Conservation (phyloP, 768 basidiomycete species). For the Boletellus ananiceps region DNA sequence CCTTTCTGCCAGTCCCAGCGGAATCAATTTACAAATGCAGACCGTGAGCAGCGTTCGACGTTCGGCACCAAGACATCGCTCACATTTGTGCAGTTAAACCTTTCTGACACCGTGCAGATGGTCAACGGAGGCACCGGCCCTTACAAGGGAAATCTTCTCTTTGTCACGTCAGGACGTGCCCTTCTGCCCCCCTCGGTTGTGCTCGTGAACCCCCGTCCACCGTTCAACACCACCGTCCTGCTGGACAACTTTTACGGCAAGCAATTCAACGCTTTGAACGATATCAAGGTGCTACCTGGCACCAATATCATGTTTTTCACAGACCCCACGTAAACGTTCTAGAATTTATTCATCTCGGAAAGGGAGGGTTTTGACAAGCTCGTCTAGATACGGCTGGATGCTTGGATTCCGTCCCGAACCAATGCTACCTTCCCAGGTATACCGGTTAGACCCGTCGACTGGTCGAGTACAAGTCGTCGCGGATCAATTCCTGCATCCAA, state of each 20-base stretch:
- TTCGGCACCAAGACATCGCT: background rate
- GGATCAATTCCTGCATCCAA: slow-evolving; percentile 67
- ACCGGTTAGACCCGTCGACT: slow-evolving; percentile 63
- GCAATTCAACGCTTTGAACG: slow-evolving; percentile 82
- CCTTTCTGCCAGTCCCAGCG: slow-evolving; percentile 30
- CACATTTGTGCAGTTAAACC: slow-evolving; percentile 42
- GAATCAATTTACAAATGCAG: slow-evolving; percentile 49
- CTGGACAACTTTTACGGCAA: slow-evolving; percentile 78
- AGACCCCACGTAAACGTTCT: slow-evolving; percentile 46
- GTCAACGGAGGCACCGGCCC: slow-evolving; percentile 68
- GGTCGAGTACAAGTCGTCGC: slow-evolving; percentile 68
- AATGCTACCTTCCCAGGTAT: slow-evolving; percentile 69
- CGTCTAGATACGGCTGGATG: slow-evolving; percentile 55
- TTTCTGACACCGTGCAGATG: slow-evolving; percentile 60
- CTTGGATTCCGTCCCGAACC: slow-evolving; percentile 64
- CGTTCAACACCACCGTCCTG: slow-evolving; percentile 64
- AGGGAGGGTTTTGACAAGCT: background rate
- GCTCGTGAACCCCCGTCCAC: slow-evolving; percentile 58
- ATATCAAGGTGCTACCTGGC: slow-evolving; percentile 66
- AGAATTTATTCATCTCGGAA: slow-evolving; percentile 21
- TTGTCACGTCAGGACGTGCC: slow-evolving; percentile 65
- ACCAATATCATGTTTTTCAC: slow-evolving; percentile 74
- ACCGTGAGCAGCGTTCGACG: slow-evolving; percentile 24
- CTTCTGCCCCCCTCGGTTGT: slow-evolving; percentile 56
- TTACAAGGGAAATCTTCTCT: slow-evolving; percentile 52